Conservation (phyloP, 176 grass and related monocot genomes). For the Chloris gayana region DNA sequence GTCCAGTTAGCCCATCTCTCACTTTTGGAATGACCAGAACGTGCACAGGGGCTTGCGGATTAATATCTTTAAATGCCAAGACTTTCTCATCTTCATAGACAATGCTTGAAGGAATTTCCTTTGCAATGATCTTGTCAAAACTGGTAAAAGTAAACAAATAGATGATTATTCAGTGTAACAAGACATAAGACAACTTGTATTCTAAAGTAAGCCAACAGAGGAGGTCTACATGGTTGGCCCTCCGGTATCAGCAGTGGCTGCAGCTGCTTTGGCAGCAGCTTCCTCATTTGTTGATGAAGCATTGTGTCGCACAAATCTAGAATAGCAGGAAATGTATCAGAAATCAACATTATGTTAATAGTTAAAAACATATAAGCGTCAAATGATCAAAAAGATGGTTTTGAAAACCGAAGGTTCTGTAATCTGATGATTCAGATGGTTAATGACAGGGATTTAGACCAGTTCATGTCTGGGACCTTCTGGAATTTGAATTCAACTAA, state of each 20-base stretch:
- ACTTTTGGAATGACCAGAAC: slow-evolving; percentile 83
- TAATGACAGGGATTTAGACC: neutral
- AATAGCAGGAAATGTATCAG: neutral
- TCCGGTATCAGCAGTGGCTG: slow-evolving; percentile 53
- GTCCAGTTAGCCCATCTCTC: slow-evolving; percentile 75
- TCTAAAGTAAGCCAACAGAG: neutral
- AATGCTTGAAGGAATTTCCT: slow-evolving; percentile 77
- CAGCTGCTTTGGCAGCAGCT: slow-evolving; percentile 64
- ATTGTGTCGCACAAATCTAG: slow-evolving; percentile 63
- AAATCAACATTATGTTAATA: neutral
- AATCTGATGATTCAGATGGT: slow-evolving; percentile 3
- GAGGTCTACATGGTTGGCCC: slow-evolving; percentile 71
- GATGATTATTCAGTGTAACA: neutral
- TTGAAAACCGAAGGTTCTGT: neutral
- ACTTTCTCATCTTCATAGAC: slow-evolving; percentile 96
- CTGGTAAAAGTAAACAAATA: slow-evolving; percentile 40
- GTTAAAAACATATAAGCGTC: neutral
- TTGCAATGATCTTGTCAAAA: slow-evolving; percentile 98
- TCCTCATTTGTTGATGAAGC: slow-evolving; percentile 81
- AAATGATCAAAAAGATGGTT: neutral
- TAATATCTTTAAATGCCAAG: slow-evolving; percentile 84
- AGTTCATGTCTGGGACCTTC: neutral
- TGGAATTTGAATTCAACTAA: neutral
- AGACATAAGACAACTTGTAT: neutral
- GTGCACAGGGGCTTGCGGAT: slow-evolving; percentile 90